Conservation (phyloP, 371 early-diverging fungal species). For the Rhizopus stolonifer region DNA sequence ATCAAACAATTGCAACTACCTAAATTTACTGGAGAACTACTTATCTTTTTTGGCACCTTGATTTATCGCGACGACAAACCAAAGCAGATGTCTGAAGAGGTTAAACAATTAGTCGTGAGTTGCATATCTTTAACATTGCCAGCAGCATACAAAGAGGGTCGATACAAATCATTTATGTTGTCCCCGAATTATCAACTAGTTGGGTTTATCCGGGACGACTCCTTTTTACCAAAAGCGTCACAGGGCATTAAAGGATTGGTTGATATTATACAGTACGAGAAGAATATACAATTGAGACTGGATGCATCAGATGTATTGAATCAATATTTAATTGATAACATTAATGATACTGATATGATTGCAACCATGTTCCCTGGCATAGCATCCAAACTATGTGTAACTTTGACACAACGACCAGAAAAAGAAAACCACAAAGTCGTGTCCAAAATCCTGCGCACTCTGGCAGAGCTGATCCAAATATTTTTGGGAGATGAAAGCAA, state of each 20-base stretch:
- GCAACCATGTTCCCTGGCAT: slow-evolving; percentile 48
- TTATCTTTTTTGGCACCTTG: slow-evolving; percentile 7
- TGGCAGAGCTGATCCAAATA: slow-evolving; percentile 35
- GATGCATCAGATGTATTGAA: slow-evolving; percentile 32
- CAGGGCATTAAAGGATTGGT: slow-evolving; percentile 34
- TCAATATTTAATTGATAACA: slow-evolving; percentile 29
- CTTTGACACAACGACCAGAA: slow-evolving; percentile 37
- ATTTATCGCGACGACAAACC: not conserved
- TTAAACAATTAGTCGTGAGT: slow-evolving; percentile 29
- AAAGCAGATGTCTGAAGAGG: slow-evolving; percentile 33
- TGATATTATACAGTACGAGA: slow-evolving; percentile 27
- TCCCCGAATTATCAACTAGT: slow-evolving; percentile 8
- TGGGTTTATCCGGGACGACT: slow-evolving; percentile 13
- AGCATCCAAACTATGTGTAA: slow-evolving; percentile 38
- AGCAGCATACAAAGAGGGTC: slow-evolving; percentile 11
- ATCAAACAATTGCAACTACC: slow-evolving; percentile 2
- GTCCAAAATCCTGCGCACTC: slow-evolving; percentile 31
- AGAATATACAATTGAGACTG: slow-evolving; percentile 38
- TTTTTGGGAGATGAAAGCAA: slow-evolving; percentile 42
- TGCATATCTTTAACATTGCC: slow-evolving; percentile 41
- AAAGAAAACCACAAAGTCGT: slow-evolving; percentile 54
- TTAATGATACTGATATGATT: slow-evolving; percentile 32
- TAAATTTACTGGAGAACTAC: slow-evolving; percentile 5
- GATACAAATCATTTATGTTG: slow-evolving; percentile 6
- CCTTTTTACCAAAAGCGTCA: slow-evolving; percentile 29